A percentile compares a stretch with the other conserved stretches of the same genome.
Conservation (phyloP, 331 rosid genomes). For the Erythrophleum ivorense region DNA sequence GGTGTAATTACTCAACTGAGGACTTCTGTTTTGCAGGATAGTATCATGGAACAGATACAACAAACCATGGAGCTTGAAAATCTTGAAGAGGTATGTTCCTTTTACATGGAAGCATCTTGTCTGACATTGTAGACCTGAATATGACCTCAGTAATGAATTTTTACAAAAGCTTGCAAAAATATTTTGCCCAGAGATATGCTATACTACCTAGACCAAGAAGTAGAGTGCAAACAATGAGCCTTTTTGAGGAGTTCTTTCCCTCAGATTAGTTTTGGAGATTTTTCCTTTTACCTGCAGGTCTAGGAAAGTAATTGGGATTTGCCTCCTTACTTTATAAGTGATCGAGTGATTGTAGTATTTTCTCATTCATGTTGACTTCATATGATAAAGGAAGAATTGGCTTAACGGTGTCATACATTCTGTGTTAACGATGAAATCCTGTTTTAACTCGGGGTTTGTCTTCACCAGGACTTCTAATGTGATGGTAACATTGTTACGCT, state of each 20-base stretch:
- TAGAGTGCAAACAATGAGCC: constrained; percentile 12
- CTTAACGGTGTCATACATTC: neutral
- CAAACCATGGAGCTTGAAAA: constrained; percentile 96
- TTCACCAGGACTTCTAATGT: neutral
- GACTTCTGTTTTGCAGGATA: constrained; percentile 65
- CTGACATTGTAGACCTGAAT: constrained; percentile 20
- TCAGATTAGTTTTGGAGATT: neutral
- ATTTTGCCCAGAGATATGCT: constrained; percentile 20
- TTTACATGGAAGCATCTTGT: constrained; percentile 26
- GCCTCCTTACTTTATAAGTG: neutral
- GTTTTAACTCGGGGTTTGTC: constrained; percentile 1
- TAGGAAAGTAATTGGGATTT: constrained; percentile 22
- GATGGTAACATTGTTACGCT: neutral
- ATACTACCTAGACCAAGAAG: constrained; percentile 17
- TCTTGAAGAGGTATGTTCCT: constrained; percentile 79
- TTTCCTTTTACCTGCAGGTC: constrained; percentile 25
- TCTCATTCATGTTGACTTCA: constrained; percentile 1
- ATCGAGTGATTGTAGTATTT: constrained; percentile 4
- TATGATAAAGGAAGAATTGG: constrained; percentile 16
- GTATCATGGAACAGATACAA: constrained; percentile 81
- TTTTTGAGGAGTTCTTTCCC: neutral
- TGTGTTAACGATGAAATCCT: neutral
- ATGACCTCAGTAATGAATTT: constrained; percentile 21
- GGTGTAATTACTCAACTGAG: constrained; percentile 32
- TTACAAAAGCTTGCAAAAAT: neutral